Percentiles rank a stretch among this genome's conserved stretches.
phyloP scores from a whole-genome alignment of 169 alveolate species.

The Plasmodium malariae region DNA sequence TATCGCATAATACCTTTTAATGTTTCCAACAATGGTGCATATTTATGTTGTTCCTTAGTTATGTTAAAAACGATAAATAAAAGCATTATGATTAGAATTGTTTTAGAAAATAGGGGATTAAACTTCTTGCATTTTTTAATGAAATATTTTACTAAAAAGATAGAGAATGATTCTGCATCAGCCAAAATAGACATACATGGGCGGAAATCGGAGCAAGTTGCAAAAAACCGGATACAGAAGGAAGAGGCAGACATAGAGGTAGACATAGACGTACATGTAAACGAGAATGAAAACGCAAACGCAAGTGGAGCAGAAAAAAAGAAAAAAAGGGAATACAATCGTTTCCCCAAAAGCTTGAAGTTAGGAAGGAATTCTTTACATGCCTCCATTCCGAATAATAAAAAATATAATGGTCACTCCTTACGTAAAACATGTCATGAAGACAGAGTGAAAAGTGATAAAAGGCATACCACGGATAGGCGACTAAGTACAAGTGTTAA shows the following conservation, averaged over 20 bases:
- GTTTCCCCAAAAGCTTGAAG: neutral
- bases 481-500: neutral
- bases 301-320: neutral
- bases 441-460: neutral
- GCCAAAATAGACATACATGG: neutral
- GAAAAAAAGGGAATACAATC: neutral
- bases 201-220: neutral
- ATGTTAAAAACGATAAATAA: slow-evolving; percentile 44
- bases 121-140: slow-evolving; percentile 23
- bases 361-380: neutral
- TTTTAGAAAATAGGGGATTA: slow-evolving; percentile 44
- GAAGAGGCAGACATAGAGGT: neutral
- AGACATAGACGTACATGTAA: too few species aligned
- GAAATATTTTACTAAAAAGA: slow-evolving; percentile 36
- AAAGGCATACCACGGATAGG: neutral
- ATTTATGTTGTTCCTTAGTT: slow-evolving; percentile 41
- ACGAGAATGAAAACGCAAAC: too few species aligned
- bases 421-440: neutral
- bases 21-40: neutral
- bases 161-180: neutral
- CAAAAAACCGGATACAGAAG: neutral
- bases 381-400: neutral
- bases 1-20: slow-evolving; percentile 9
- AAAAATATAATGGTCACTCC: neutral
- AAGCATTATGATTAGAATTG: slow-evolving; percentile 43